These are phyloP conservation scores for Acorus calamus DNA, from an alignment of 106 monocot species.

Conservation along the genomic window DNA sequence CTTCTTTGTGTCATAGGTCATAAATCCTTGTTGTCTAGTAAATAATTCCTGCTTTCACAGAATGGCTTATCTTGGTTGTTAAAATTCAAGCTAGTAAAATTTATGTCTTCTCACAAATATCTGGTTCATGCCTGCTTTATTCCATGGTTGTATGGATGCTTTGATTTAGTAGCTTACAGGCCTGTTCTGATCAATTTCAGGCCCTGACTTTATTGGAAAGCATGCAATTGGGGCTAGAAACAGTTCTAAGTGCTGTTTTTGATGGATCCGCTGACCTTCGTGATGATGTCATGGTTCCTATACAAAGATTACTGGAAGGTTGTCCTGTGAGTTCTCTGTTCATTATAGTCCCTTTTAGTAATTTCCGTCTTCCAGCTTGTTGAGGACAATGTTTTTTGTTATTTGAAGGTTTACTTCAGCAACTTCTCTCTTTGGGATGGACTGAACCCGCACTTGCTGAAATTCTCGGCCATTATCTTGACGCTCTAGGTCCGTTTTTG, in stretches of 20 bases:
- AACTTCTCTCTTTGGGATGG: constrained; percentile 69
- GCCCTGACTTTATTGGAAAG: constrained; percentile 65
- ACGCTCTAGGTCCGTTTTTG: constrained; percentile 75
- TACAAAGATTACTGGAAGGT: constrained; percentile 76
- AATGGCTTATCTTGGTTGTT: too few relatives aligned
- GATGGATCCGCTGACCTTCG: constrained; percentile 37
- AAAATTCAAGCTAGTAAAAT: too few relatives aligned
- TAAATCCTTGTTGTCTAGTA: background rate
- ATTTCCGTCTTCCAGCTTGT: constrained; percentile 2
- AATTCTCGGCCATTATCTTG: constrained; percentile 68
- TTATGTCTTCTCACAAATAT: too few relatives aligned
- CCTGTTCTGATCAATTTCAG: constrained; percentile 17
- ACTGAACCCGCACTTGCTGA: constrained; percentile 55
- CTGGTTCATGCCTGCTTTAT: too few relatives aligned
- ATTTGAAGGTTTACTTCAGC: constrained; percentile 69
- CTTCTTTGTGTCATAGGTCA: background rate
- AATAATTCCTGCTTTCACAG: too few relatives aligned
- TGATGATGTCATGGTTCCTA: constrained; percentile 41
- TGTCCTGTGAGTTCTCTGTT: constrained; percentile 5
- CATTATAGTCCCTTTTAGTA: background rate
- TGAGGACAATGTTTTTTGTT: constrained; percentile 7
- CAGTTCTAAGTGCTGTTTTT: constrained; percentile 55
- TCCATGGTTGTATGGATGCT: too few relatives aligned
- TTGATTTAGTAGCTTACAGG: too few relatives aligned
- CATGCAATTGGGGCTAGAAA: constrained; percentile 68